These are phyloP conservation scores for Tylopilus balloui DNA, from an alignment of 768 basidiomycete species.

Conservation along the genomic window DNA sequence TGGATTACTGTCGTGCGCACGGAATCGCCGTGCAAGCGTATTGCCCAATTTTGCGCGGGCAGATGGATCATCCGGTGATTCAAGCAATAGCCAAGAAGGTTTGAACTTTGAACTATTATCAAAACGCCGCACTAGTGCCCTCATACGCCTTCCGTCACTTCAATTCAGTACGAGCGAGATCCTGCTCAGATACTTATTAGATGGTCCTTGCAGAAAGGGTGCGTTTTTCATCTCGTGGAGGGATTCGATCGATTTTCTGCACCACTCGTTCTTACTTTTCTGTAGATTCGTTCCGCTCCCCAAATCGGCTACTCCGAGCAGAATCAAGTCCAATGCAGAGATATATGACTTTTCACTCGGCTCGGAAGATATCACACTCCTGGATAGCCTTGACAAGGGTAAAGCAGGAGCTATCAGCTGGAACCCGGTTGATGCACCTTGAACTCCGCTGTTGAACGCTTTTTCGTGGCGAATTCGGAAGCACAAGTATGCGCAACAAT, in stretches of 20 bases:
- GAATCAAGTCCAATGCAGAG: slow-evolving; percentile 70
- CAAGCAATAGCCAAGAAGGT: slow-evolving; percentile 58
- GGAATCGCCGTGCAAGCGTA: slow-evolving; percentile 69
- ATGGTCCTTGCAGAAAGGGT: slow-evolving; percentile 88
- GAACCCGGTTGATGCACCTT: slow-evolving; percentile 67
- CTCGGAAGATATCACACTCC: slow-evolving; percentile 55
- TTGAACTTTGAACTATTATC: slow-evolving; percentile 12
- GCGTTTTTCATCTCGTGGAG: slow-evolving; percentile 22
- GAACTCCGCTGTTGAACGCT: slow-evolving; percentile 19
- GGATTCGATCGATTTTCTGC: neutral
- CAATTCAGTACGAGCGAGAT: slow-evolving; percentile 49
- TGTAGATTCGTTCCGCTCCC: slow-evolving; percentile 75
- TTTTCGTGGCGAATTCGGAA: neutral
- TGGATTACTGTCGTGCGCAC: slow-evolving; percentile 62
- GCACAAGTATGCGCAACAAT: too few relatives aligned
- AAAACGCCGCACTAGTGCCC: slow-evolving; percentile 2
- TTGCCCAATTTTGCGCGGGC: slow-evolving; percentile 65
- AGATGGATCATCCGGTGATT: slow-evolving; percentile 51
- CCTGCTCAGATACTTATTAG: slow-evolving; percentile 80
- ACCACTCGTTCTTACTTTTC: neutral
- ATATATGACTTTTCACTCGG: slow-evolving; percentile 73
- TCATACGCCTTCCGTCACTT: slow-evolving; percentile 1
- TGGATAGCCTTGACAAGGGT: slow-evolving; percentile 72
- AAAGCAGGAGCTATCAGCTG: slow-evolving; percentile 71
- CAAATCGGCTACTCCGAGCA: slow-evolving; percentile 66